Percentiles rank a stretch among this genome's conserved stretches.
These are phyloP conservation scores for Cajanus cajan DNA, from an alignment of 306 rosid species.

Conservation along the genomic window DNA sequence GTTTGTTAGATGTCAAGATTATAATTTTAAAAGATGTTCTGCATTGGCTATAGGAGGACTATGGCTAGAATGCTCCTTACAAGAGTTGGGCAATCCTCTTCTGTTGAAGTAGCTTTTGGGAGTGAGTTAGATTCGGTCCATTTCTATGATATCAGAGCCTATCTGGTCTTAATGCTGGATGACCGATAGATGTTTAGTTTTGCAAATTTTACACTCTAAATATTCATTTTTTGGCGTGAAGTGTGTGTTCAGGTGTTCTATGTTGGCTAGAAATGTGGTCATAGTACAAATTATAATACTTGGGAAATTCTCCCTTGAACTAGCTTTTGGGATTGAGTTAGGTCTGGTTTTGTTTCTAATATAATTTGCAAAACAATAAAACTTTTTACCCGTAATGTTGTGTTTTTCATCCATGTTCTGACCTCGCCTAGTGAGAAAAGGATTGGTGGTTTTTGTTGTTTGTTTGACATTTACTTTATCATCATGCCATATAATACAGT, in stretches of 20 bases:
- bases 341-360: neutral
- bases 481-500: neutral
- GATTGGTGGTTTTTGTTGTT: neutral
- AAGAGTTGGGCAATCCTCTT: neutral
- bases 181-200: neutral
- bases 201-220: neutral
- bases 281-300: neutral
- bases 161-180: neutral
- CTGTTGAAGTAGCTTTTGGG: neutral
- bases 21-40: neutral
- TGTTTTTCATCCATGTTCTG: neutral
- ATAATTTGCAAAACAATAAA: neutral
- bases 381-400: neutral
- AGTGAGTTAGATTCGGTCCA: neutral
- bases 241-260: neutral
- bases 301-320: neutral
- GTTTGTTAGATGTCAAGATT: neutral
- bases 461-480: neutral
- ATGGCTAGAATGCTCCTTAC: neutral
- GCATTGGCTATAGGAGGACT: neutral
- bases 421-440: neutral
- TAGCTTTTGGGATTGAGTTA: neutral
- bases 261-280: neutral
- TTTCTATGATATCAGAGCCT: neutral
- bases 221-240: neutral